phyloP scores from a whole-genome alignment of 805 yeast genomes.

The Pichia insulana region DNA sequence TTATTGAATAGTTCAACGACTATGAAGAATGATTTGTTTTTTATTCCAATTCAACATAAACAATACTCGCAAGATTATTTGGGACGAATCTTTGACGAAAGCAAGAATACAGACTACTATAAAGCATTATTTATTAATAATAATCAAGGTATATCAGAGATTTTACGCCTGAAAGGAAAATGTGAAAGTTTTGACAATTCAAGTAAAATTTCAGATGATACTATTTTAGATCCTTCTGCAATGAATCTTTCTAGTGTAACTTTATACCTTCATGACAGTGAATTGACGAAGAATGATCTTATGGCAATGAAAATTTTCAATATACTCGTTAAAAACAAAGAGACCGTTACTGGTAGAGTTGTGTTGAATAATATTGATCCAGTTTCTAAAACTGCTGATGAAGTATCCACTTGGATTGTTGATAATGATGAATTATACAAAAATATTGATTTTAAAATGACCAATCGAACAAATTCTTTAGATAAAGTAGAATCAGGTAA shows the following conservation, averaged over 20 bases:
- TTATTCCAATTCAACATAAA: conserved; percentile 18
- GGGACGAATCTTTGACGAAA: conserved; percentile 10
- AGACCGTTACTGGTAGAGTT: conserved; percentile 6
- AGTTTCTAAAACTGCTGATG: conserved; percentile 1
- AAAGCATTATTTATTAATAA: conserved; percentile 24
- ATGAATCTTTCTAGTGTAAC: conserved; percentile 20
- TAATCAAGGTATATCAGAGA: conserved; percentile 13
- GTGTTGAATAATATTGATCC: conserved; percentile 5
- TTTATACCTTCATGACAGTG: conserved; percentile 15
- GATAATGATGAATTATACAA: conserved; percentile 3
- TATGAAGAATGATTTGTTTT: conserved; percentile 17
- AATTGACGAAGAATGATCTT: conserved; percentile 14
- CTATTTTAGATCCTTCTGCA: conserved; percentile 23
- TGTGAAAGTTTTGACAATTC: background rate
- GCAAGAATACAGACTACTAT: conserved; percentile 9
- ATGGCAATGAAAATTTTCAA: conserved; percentile 20
- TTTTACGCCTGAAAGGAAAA: background rate
- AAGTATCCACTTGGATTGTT: background rate
- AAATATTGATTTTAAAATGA: conserved; percentile 3
- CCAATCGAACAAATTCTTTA: background rate
- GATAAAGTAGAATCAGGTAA: background rate
- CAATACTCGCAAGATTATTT: conserved; percentile 14
- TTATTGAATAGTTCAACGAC: conserved; percentile 16
- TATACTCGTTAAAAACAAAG: conserved; percentile 18
- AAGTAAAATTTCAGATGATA: conserved; percentile 17